Conservation (phyloP, 2,329 filamentous ascomycete species). For the Lachnellula suecica region DNA sequence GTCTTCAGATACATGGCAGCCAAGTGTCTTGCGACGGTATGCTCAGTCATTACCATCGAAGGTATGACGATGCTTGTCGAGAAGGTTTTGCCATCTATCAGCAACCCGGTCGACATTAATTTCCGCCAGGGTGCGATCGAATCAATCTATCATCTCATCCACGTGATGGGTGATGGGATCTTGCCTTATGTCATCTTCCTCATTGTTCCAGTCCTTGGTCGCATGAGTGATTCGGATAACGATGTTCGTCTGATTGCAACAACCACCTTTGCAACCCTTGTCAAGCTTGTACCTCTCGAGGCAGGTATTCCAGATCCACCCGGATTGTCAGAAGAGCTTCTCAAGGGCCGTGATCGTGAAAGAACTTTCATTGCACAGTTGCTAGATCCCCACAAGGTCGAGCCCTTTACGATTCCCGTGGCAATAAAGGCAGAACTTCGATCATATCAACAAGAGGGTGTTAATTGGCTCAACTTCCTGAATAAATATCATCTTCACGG, state of each 20-base stretch:
- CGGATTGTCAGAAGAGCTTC: conserved; percentile 81
- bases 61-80: conserved; percentile 96
- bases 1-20: conserved; percentile 96
- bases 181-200: conserved; percentile 98
- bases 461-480: conserved; percentile 97
- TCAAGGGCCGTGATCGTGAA: conserved; percentile 89
- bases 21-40: conserved; percentile 95
- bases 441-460: conserved; percentile 96
- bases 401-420: conserved; percentile 89
- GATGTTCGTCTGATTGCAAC: conserved; percentile 93
- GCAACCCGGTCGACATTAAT: conserved; percentile 83
- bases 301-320: conserved; percentile 96
- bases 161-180: conserved; percentile 96
- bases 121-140: conserved; percentile 93
- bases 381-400: conserved; percentile 94
- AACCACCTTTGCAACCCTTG: conserved; percentile 93
- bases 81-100: conserved; percentile 87
- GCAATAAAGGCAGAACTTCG: conserved; percentile 95
- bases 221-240: conserved; percentile 98
- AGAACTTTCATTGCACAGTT: conserved; percentile 96
- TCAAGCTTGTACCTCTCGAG: conserved; percentile 95
- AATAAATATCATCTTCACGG: conserved; percentile 98
- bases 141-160: conserved; percentile 93
- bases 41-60: conserved; percentile 91
- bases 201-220: conserved; percentile 91